Evolutionary conservation across 2,329 filamentous ascomycete genomes (phyloP).

Genomic region (Apiospora malaysiana): DNA sequence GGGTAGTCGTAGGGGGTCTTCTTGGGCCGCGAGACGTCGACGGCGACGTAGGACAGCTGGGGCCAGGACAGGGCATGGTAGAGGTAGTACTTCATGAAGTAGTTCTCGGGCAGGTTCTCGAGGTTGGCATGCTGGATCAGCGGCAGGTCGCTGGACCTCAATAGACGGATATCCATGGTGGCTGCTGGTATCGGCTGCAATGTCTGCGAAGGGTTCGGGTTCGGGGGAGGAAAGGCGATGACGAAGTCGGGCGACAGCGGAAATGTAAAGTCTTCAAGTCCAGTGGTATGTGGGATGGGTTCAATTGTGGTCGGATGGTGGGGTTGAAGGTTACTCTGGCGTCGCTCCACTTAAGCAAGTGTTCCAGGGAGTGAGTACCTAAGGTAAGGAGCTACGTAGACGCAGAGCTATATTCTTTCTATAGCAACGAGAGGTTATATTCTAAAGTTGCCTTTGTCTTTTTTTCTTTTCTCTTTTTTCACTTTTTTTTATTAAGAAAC

Average conservation of each 20-base stretch:
- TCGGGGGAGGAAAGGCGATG: not conserved
- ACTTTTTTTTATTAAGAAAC: too few relatives aligned
- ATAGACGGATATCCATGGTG: conserved; percentile 88
- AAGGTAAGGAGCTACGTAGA: conserved; percentile 7
- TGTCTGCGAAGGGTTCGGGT: not conserved
- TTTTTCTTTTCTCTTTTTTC: too few relatives aligned
- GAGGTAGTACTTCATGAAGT: conserved; percentile 99
- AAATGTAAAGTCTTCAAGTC: conserved; percentile 3
- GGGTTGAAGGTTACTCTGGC: not conserved
- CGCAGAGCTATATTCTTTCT: not conserved
- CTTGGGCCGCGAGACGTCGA: conserved; percentile 83
- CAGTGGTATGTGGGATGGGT: not conserved
- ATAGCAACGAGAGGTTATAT: too few relatives aligned
- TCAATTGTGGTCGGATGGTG: conserved; percentile 15
- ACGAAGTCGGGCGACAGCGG: not conserved
- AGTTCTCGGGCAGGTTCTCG: conserved; percentile 98
- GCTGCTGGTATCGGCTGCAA: not conserved
- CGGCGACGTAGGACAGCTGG: conserved; percentile 93
- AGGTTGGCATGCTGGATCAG: conserved; percentile 98
- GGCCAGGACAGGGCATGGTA: conserved; percentile 99
- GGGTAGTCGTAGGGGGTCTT: conserved; percentile 86
- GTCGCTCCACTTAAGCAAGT: conserved; percentile 11
- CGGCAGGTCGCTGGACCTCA: conserved; percentile 82
- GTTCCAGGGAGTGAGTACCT: not conserved
- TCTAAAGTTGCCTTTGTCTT: too few relatives aligned